Evolutionary conservation across 2,329 filamentous ascomycete genomes (phyloP), one percentile per base, ranked within the genome.

Genomic region (Cladophialophora immunda): DNA sequence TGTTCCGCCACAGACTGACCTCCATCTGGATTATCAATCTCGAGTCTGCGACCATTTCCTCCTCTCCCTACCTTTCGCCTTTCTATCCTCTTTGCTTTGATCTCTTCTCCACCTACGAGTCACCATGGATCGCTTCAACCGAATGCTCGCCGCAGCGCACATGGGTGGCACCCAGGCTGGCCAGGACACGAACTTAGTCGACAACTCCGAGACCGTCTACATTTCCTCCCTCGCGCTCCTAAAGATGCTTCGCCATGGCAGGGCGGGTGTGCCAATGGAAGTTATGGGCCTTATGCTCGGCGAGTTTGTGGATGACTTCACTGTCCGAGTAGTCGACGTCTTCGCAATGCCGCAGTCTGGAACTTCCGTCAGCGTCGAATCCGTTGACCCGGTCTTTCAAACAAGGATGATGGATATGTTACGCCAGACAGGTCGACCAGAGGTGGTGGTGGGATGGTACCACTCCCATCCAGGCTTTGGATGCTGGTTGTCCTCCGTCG

Each of bases 361-460:
- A 82, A 99, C 95, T 1, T 95, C 95, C 73, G 95, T 99, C 74
- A 97, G 93, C 81, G 95, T 99, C 75, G 95, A 99, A 82, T 96
- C 95, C 59, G 95, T 99, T 70, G 95, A 99, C 78, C 93, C 94
- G 9, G 95, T 99, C 36, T 99, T 99, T 81, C 95, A 99, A 84
- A 97, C 93, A 76, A 99, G 97, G 86, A 99, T 99, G 95, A 99
- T 99, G 95, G 95, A 99, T 79, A 98, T 99, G 95, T 85, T 99
- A 78, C 87, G 92, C 76, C 95, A 99, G 85, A 99, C 95, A 66
- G 95, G 95, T 82, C 88, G 95, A 79, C 94, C 94, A 67, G 95
- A 99, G 81, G 94, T 94, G 0, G 95, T 99, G 65, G 95, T 99
- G 62, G 95, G 95, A 80, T 99, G 95, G 95, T 99, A 99, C 82